Conservation (phyloP, 2,329 filamentous ascomycete genomes). For the Fusarium illudens region DNA sequence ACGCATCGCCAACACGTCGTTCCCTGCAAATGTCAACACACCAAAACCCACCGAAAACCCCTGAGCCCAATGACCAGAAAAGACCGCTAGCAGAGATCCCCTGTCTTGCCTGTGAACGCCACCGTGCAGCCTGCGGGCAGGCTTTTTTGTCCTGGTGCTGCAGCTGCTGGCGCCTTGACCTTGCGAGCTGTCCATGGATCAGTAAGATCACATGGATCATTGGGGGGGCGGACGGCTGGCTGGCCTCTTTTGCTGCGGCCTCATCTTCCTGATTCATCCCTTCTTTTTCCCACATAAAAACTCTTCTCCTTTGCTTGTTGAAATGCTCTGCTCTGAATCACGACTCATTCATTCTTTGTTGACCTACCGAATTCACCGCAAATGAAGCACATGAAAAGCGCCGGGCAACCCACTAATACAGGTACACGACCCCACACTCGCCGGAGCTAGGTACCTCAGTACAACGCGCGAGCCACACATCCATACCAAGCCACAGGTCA, state of each 20-base stretch:
- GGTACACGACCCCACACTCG: conserved; percentile 32
- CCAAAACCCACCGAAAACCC: conserved; percentile 14
- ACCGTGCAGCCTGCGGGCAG: conserved; percentile 14
- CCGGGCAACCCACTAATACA: conserved; percentile 26
- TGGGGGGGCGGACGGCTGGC: conserved; percentile 5
- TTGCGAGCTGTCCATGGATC: conserved; percentile 2
- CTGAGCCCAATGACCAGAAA: conserved; percentile 4
- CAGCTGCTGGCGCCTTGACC: neutral
- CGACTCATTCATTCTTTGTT: conserved; percentile 15
- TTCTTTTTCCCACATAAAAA: neutral
- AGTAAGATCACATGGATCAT: conserved; percentile 29
- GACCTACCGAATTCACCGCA: neutral
- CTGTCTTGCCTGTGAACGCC: conserved; percentile 10
- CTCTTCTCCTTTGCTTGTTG: neutral
- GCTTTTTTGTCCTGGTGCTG: conserved; percentile 4
- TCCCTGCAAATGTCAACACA: conserved; percentile 22
- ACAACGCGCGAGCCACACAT: conserved; percentile 26
- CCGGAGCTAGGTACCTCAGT: conserved; percentile 13
- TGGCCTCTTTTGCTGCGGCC: conserved; percentile 14
- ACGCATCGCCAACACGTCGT: conserved; percentile 27
- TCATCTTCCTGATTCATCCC: conserved; percentile 16
- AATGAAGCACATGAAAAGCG: conserved; percentile 4
- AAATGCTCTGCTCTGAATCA: neutral
- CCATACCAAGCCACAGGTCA: conserved; percentile 28
- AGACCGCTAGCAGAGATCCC: conserved; percentile 20